Percentiles rank a stretch among this genome's conserved stretches.
phyloP scores from a whole-genome alignment of 768 basidiomycete species.

The Crepidotus variabilis region DNA sequence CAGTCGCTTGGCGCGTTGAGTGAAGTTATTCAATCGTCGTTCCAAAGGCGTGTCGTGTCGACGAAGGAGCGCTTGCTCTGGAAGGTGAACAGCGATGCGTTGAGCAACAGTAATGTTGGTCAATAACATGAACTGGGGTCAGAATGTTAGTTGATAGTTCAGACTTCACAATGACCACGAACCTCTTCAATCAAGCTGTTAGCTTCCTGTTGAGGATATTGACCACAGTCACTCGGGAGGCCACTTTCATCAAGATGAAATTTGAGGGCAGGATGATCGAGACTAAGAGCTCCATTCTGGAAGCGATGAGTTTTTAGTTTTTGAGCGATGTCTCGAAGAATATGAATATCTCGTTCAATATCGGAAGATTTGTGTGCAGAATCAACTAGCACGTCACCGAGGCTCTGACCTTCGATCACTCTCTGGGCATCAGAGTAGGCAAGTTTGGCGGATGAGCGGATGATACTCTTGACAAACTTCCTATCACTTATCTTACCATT shows the following conservation, averaged over 20 bases:
- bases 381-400: slow-evolving; percentile 49
- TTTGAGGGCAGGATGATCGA: slow-evolving; percentile 63
- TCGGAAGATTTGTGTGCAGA: slow-evolving; percentile 57
- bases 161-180: slow-evolving; percentile 10
- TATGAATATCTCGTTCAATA: slow-evolving; percentile 73
- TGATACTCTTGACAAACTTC: slow-evolving; percentile 91
- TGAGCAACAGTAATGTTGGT: slow-evolving; percentile 90
- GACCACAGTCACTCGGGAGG: slow-evolving; percentile 73
- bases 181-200: slow-evolving; percentile 90
- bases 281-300: slow-evolving; percentile 74
- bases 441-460: slow-evolving; percentile 87
- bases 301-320: slow-evolving; percentile 71
- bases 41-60: slow-evolving; percentile 93
- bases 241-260: slow-evolving; percentile 83
- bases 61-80: slow-evolving; percentile 95
- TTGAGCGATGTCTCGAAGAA: slow-evolving; percentile 64
- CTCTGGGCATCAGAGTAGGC: slow-evolving; percentile 80
- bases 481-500: slow-evolving; percentile 83
- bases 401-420: slow-evolving; percentile 69
- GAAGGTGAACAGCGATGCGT: slow-evolving; percentile 88
- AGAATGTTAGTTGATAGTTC: slow-evolving; percentile 2
- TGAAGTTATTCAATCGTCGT: slow-evolving; percentile 82
- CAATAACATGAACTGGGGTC: slow-evolving; percentile 83
- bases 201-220: slow-evolving; percentile 64
- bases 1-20: slow-evolving; percentile 76